These are phyloP conservation scores for Scenedesmus sp. DNA, from an alignment of 163 green algal genomes.

Conservation along the genomic window DNA sequence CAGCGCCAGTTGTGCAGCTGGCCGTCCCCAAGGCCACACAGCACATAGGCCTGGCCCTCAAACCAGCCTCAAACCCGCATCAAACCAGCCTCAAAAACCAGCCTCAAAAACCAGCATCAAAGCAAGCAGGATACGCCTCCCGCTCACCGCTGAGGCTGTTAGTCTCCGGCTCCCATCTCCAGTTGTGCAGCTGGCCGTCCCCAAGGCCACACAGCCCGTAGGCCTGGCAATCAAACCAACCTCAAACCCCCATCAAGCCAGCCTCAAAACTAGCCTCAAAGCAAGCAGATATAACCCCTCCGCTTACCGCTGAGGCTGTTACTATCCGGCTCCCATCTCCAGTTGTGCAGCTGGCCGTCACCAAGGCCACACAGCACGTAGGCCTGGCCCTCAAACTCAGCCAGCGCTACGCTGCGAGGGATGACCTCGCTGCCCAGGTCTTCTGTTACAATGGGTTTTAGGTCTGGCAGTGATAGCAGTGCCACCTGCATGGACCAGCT, in stretches of 20 bases:
- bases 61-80: slow-evolving; percentile 57
- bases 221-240: slow-evolving; percentile 77
- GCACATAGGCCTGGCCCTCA: slow-evolving; percentile 76
- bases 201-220: slow-evolving; percentile 86
- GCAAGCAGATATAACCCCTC: too few relatives aligned
- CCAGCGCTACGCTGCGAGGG: slow-evolving; percentile 86
- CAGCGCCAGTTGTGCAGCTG: slow-evolving; percentile 81
- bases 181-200: too few relatives aligned
- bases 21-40: slow-evolving; percentile 94
- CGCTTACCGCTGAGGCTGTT: slow-evolving; percentile 36
- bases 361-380: slow-evolving; percentile 89
- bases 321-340: slow-evolving; percentile 64
- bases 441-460: slow-evolving; percentile 65
- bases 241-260: too few relatives aligned
- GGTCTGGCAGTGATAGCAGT: slow-evolving; percentile 71
- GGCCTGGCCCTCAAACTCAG: slow-evolving; percentile 80
- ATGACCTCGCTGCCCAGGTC: slow-evolving; percentile 87
- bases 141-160: too few relatives aligned
- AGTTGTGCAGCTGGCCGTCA: slow-evolving; percentile 89
- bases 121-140: too few relatives aligned
- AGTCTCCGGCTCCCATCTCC: too few relatives aligned
- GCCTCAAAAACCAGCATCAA: too few relatives aligned
- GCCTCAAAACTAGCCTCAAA: too few relatives aligned
- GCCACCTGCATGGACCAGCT: slow-evolving; percentile 83
- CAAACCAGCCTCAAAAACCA: too few relatives aligned